phyloP scores from a whole-genome alignment of 805 yeast species.

The Priceomyces haplophilus region DNA sequence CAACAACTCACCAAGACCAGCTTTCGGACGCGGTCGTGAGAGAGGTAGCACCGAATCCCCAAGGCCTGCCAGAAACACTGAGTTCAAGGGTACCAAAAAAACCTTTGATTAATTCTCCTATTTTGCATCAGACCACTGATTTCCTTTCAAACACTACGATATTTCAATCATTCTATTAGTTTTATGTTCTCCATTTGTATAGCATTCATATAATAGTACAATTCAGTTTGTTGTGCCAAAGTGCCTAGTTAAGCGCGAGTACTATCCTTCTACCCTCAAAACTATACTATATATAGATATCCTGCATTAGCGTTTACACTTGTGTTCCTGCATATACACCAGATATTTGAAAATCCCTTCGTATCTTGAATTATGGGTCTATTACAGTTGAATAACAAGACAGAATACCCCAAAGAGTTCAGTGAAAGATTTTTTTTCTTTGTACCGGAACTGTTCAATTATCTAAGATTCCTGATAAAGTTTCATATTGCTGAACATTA shows the following conservation, averaged over 20 bases:
- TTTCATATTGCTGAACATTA: not conserved
- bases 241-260: too few relatives aligned
- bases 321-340: too few relatives aligned
- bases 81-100: conserved; percentile 81
- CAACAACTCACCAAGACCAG: conserved; percentile 20
- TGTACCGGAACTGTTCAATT: too few relatives aligned
- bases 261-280: too few relatives aligned
- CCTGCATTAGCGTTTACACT: too few relatives aligned
- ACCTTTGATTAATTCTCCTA: conserved; percentile 61
- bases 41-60: conserved; percentile 50
- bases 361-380: too few relatives aligned
- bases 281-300: too few relatives aligned
- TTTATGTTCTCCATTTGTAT: not conserved
- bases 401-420: too few relatives aligned
- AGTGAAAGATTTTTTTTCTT: too few relatives aligned
- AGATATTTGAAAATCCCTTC: too few relatives aligned
- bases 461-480: too few relatives aligned
- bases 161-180: conserved; percentile 1
- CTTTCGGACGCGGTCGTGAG: conserved; percentile 44
- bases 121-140: not conserved
- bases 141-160: not conserved
- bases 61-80: conserved; percentile 60
- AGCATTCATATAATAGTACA: not conserved
- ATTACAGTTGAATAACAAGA: too few relatives aligned
- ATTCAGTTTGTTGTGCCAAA: not conserved